Percentiles rank a stretch among this genome's conserved stretches.
Evolutionary conservation across 805 yeast species (phyloP).

Genomic region (Kluyveromyces aestuarii): DNA sequence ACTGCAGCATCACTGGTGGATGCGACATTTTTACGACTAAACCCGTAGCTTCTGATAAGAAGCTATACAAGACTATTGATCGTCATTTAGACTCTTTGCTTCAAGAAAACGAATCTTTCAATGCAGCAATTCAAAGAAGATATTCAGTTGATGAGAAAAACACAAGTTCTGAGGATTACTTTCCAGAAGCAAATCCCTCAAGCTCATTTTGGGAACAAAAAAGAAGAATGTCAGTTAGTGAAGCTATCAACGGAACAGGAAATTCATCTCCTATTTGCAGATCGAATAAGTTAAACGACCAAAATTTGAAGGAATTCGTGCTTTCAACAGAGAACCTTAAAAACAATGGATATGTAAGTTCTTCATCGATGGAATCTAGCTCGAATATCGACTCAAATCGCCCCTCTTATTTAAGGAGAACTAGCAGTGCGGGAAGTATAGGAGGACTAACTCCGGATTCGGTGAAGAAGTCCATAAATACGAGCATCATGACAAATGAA

Average conservation of each 20-base stretch:
- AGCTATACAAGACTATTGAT: conserved; percentile 80
- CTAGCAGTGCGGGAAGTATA: conserved; percentile 21
- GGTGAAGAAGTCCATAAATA: not conserved
- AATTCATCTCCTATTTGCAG: conserved; percentile 7
- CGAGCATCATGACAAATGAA: not conserved
- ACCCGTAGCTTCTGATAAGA: conserved; percentile 83
- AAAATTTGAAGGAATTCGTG: conserved; percentile 27
- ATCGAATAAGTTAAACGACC: conserved; percentile 27
- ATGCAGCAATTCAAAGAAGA: conserved; percentile 26
- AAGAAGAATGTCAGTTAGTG: conserved; percentile 32
- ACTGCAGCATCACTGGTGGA: conserved; percentile 73
- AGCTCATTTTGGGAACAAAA: conserved; percentile 33
- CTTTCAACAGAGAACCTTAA: conserved; percentile 2
- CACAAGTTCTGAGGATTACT: conserved; percentile 6
- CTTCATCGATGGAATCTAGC: conserved; percentile 22
- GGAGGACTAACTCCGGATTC: conserved; percentile 7
- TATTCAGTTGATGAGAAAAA: conserved; percentile 5
- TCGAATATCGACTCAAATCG: conserved; percentile 2
- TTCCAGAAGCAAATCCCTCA: conserved; percentile 10
- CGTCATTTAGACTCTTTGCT: conserved; percentile 54
- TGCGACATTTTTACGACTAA: conserved; percentile 93
- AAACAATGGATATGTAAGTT: conserved; percentile 19
- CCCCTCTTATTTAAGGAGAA: conserved; percentile 13
- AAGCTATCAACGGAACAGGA: conserved; percentile 8
- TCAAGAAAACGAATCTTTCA: conserved; percentile 29